Evolutionary conservation across 148 eudicot genomes (phyloP).

Genomic region (Vaccinium macrocarpon): DNA sequence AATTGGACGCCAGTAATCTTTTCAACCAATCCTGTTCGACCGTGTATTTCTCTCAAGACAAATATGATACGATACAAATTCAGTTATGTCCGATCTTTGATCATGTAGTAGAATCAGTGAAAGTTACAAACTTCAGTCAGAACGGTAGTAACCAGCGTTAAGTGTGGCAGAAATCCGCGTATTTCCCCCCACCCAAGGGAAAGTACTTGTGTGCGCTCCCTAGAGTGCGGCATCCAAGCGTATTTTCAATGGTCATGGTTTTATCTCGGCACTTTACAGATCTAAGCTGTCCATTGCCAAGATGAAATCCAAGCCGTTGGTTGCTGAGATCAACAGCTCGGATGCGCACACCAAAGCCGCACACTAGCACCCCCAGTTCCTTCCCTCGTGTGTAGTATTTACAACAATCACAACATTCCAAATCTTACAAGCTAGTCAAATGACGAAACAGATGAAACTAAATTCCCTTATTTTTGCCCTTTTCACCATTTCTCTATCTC

Average conservation of each 20-base stretch:
- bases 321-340: no score
- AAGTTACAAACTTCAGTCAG: not conserved
- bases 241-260: no score
- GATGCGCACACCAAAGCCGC: not conserved
- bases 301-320: no score
- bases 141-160: not conserved
- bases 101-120: not conserved
- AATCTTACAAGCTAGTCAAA: not conserved
- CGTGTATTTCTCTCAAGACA: not conserved
- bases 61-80: not conserved
- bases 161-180: not conserved
- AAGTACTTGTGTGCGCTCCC: no score
- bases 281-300: no score
- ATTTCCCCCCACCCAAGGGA: not conserved
- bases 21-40: not conserved
- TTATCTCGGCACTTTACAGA: no score
- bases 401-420: constrained; percentile 2
- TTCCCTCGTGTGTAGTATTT: not conserved
- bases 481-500: constrained; percentile 10
- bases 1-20: not conserved
- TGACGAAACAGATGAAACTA: not conserved
- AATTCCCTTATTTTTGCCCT: not conserved
- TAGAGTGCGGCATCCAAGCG: no score
- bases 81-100: not conserved
- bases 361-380: no score